A percentile compares a stretch with the other conserved stretches of the same genome.
These are phyloP conservation scores for Dictyostelium capitatum DNA, from an alignment of 78 protist species.

Conservation along the genomic window DNA sequence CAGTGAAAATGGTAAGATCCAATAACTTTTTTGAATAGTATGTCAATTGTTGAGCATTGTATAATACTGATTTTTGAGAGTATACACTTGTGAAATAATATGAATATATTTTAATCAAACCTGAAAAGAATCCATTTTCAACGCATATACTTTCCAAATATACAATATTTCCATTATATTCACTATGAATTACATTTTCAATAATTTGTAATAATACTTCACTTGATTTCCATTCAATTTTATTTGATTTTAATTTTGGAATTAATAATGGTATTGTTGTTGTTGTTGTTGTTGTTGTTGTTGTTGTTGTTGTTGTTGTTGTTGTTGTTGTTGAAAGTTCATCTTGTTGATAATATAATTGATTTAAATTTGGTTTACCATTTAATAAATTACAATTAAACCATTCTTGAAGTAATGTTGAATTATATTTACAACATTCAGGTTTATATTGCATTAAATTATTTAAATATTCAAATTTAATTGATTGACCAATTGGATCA, in stretches of 20 bases:
- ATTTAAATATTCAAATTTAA: slow-evolving; percentile 45
- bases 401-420: slow-evolving; percentile 37
- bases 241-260: slow-evolving; percentile 23
- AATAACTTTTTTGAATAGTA: slow-evolving; percentile 26
- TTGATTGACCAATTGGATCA: not conserved
- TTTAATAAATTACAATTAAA: not conserved
- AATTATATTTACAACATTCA: slow-evolving; percentile 45
- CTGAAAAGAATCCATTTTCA: slow-evolving; percentile 38
- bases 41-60: not conserved
- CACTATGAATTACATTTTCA: not conserved
- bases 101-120: slow-evolving; percentile 10
- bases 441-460: not conserved
- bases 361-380: slow-evolving; percentile 17
- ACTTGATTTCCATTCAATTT: slow-evolving; percentile 40
- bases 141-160: slow-evolving; percentile 3
- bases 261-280: not conserved
- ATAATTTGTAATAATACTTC: slow-evolving; percentile 12
- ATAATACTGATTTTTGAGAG: slow-evolving; percentile 6
- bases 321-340: too few relatives aligned
- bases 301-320: too few relatives aligned
- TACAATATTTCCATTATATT: not conserved
- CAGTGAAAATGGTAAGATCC: slow-evolving; percentile 16
- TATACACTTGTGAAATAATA: slow-evolving; percentile 1
- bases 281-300: too few relatives aligned
- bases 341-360: not conserved